These are phyloP conservation scores for Colletotrichum endophyticum DNA, from an alignment of 2,329 filamentous ascomycete species.

Conservation along the genomic window DNA sequence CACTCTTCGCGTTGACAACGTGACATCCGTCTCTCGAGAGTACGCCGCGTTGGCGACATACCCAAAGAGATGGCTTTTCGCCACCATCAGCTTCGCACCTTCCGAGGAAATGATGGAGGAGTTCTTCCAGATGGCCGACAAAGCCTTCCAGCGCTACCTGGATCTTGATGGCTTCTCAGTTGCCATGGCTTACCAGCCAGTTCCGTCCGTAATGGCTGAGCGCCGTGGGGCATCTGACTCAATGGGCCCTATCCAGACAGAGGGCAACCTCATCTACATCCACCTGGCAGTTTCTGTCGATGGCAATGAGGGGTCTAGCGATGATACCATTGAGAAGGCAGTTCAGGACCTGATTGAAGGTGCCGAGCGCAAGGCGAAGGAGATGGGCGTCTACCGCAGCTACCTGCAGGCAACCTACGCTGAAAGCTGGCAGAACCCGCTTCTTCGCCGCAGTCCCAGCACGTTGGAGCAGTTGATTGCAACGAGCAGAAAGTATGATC, in stretches of 20 bases:
- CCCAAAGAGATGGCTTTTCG: not conserved
- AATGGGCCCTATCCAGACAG: not conserved
- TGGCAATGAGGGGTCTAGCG: not conserved
- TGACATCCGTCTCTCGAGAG: not conserved
- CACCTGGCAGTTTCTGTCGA: not conserved
- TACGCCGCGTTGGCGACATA: not conserved
- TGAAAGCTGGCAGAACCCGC: slow-evolving; percentile 6
- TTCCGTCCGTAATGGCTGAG: not conserved
- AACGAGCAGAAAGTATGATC: slow-evolving; percentile 7
- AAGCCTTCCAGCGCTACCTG: not conserved
- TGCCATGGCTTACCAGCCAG: not conserved
- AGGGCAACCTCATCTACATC: not conserved
- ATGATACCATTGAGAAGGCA: not conserved
- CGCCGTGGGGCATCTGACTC: not conserved
- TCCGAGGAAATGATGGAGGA: not conserved
- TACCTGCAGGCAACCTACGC: not conserved
- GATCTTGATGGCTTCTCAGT: not conserved
- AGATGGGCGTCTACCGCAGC: not conserved
- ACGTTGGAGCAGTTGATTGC: not conserved
- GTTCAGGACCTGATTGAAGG: not conserved
- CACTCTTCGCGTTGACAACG: not conserved
- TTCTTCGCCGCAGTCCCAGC: not conserved
- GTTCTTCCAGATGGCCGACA: not conserved
- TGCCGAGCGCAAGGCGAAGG: not conserved
- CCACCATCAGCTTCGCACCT: slow-evolving; percentile 1